These are phyloP conservation scores for Xylariaceae sp. DNA, from an alignment of 2,329 filamentous ascomycete genomes.

Conservation along the genomic window DNA sequence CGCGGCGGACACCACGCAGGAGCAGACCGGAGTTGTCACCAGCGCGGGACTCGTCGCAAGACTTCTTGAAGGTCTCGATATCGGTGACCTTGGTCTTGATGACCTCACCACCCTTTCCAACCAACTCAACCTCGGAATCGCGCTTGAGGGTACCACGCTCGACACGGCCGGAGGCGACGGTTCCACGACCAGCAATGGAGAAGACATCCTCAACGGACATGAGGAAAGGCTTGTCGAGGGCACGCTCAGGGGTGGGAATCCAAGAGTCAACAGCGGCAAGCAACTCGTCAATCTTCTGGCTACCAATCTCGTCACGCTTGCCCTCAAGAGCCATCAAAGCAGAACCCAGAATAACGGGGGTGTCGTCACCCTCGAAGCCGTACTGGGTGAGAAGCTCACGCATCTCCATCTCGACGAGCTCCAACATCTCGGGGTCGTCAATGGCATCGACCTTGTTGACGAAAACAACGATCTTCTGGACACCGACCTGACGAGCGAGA, in stretches of 20 bases:
- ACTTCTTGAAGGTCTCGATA: conserved; percentile 99
- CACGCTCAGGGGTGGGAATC: conserved; percentile 93
- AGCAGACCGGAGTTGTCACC: conserved; percentile 98
- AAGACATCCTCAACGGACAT: conserved; percentile 97
- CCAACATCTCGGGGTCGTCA: conserved; percentile 98
- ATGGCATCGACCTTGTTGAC: conserved; percentile 99
- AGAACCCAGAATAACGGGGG: conserved; percentile 94
- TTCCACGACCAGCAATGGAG: conserved; percentile 88
- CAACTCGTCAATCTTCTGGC: conserved; percentile 84
- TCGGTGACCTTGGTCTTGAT: conserved; percentile 99
- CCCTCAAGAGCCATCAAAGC: conserved; percentile 89
- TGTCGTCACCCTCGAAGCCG: conserved; percentile 97
- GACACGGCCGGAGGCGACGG: conserved; percentile 93
- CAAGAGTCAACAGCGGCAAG: conserved; percentile 84
- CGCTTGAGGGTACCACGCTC: conserved; percentile 93
- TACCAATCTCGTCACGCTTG: conserved; percentile 81
- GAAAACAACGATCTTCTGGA: conserved; percentile 97
- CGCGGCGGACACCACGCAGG: conserved; percentile 90
- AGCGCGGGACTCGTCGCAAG: conserved; percentile 89
- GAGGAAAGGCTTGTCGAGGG: conserved; percentile 96
- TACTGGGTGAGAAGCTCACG: conserved; percentile 89
- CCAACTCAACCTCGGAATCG: conserved; percentile 88
- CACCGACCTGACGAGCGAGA: conserved; percentile 95
- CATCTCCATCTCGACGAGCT: conserved; percentile 99
- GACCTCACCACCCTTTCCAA: conserved; percentile 73